Conservation (phyloP, 2,329 filamentous ascomycete species). For the Pleomassaria siparia region DNA sequence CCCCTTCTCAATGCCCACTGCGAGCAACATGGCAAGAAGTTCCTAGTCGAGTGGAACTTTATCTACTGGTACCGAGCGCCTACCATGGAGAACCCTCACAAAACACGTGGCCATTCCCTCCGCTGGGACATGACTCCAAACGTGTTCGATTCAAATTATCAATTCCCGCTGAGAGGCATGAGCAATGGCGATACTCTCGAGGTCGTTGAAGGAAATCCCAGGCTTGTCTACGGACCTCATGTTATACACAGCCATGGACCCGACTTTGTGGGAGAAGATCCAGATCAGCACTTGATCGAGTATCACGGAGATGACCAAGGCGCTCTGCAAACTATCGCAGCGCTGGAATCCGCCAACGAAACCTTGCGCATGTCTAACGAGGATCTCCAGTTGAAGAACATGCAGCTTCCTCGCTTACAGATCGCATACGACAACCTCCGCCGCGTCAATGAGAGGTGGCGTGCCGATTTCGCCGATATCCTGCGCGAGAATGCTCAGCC, state of each 20-base stretch:
- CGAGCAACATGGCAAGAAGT: not conserved
- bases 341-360: not conserved
- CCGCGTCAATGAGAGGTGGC: not conserved
- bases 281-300: not conserved
- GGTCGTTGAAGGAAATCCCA: not conserved
- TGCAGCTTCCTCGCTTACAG: too few species aligned
- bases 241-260: not conserved
- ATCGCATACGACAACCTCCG: not conserved
- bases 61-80: not conserved
- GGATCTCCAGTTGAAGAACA: not conserved
- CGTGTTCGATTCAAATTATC: not conserved
- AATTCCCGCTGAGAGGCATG: not conserved
- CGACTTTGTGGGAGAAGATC: too few species aligned
- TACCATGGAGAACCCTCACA: not conserved
- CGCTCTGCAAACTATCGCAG: not conserved
- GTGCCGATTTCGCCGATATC: too few species aligned
- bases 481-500: too few species aligned
- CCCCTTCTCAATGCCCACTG: not conserved
- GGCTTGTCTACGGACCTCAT: not conserved
- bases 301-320: not conserved
- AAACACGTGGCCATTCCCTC: not conserved
- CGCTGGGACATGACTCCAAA: not conserved
- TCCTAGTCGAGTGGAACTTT: not conserved
- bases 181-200: not conserved
- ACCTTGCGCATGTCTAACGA: not conserved